A percentile compares a stretch with the other conserved stretches of the same genome.
Conservation (phyloP, 2,329 filamentous ascomycete genomes). For the Venturia oleaginea region DNA sequence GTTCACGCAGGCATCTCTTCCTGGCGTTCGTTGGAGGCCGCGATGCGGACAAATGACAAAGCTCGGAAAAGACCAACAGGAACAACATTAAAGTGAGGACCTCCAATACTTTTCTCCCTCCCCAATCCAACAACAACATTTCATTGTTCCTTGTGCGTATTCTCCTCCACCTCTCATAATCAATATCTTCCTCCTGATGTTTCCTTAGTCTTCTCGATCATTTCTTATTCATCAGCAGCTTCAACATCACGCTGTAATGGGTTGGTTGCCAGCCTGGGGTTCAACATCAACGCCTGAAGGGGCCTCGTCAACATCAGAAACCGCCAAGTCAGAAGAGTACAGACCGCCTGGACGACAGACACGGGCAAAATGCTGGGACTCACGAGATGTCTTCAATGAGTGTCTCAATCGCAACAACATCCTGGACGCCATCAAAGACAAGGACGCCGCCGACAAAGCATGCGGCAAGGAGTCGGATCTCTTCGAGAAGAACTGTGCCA, state of each 20-base stretch:
- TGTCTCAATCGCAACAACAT: conserved; percentile 80
- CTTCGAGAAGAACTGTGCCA: conserved; percentile 80
- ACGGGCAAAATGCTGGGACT: conserved; percentile 79
- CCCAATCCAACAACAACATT: neutral
- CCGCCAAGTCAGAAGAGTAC: conserved; percentile 46
- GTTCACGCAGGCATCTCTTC: neutral
- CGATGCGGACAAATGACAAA: neutral
- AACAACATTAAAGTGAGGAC: neutral
- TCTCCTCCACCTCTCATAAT: neutral
- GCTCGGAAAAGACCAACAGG: neutral
- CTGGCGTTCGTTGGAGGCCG: neutral
- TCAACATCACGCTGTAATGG: conserved; percentile 6
- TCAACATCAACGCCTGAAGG: conserved; percentile 4
- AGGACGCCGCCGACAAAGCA: conserved; percentile 39
- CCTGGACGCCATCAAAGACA: conserved; percentile 58
- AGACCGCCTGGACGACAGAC: conserved; percentile 79
- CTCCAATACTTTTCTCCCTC: neutral
- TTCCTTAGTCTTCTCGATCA: neutral
- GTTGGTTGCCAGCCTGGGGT: conserved; percentile 9
- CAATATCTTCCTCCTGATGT: neutral
- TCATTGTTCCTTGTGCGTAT: neutral
- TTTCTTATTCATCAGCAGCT: neutral
- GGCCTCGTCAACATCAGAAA: neutral
- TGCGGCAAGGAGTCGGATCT: conserved; percentile 52
- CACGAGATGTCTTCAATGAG: conserved; percentile 76